Evolutionary conservation across 805 yeast genomes (phyloP).

Genomic region (Suhomyces sp.): DNA sequence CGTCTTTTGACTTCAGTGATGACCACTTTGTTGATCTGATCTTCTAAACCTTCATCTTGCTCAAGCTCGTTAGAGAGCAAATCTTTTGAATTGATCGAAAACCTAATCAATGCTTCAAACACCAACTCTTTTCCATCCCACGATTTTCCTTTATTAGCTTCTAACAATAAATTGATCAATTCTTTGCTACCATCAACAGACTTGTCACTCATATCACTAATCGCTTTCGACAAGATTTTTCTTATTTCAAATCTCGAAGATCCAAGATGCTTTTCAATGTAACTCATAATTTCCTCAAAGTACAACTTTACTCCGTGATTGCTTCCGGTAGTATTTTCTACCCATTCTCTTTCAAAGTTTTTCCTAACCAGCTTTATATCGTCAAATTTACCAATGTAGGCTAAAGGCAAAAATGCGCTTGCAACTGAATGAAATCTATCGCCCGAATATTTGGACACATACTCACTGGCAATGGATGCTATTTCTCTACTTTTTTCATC

Average conservation of each 20-base stretch:
- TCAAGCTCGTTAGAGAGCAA: slow-evolving; percentile 19
- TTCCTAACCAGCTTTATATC: slow-evolving; percentile 42
- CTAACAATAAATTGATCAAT: slow-evolving; percentile 53
- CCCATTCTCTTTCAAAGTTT: slow-evolving; percentile 67
- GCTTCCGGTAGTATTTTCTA: slow-evolving; percentile 74
- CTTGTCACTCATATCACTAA: slow-evolving; percentile 55
- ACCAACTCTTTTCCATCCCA: slow-evolving; percentile 87
- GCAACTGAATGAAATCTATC: slow-evolving; percentile 64
- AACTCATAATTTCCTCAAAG: slow-evolving; percentile 58
- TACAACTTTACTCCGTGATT: slow-evolving; percentile 66
- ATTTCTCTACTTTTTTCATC: slow-evolving; percentile 47
- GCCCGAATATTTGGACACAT: slow-evolving; percentile 65
- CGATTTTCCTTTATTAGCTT: slow-evolving; percentile 70
- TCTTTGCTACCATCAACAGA: slow-evolving; percentile 17
- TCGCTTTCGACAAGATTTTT: slow-evolving; percentile 65
- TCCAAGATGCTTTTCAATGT: slow-evolving; percentile 48
- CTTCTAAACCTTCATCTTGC: slow-evolving; percentile 23
- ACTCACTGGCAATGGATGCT: slow-evolving; percentile 61
- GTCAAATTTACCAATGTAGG: slow-evolving; percentile 77
- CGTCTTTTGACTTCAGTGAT: slow-evolving; percentile 62
- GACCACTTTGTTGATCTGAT: slow-evolving; percentile 43
- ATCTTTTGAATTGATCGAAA: slow-evolving; percentile 46
- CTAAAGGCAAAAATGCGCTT: slow-evolving; percentile 68
- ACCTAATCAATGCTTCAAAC: slow-evolving; percentile 63
- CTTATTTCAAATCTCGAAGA: slow-evolving; percentile 64